phyloP scores from a whole-genome alignment of 2,329 filamentous ascomycete genomes.

The Setomelanomma holmii region DNA sequence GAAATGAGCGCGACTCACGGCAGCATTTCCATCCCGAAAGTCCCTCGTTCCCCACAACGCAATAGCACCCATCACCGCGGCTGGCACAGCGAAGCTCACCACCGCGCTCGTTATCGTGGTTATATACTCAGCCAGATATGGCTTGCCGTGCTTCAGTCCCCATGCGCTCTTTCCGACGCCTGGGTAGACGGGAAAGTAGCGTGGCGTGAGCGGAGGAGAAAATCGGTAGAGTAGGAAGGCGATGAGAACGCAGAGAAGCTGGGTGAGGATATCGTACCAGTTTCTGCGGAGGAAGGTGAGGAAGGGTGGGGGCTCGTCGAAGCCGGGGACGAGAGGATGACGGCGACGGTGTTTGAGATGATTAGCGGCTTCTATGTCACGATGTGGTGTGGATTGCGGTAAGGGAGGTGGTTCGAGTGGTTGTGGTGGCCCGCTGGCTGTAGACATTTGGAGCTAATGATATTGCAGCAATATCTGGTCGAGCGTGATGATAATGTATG shows the following conservation, averaged over 20 bases:
- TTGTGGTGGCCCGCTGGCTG: background rate
- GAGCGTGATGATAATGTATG: background rate
- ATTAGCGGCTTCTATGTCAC: background rate
- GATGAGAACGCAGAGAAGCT: constrained; percentile 65
- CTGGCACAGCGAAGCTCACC: constrained; percentile 68
- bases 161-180: constrained; percentile 44
- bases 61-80: constrained; percentile 66
- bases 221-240: constrained; percentile 47
- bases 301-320: constrained; percentile 20
- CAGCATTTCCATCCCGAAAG: constrained; percentile 65
- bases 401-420: background rate
- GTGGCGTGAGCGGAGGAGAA: constrained; percentile 63
- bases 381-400: background rate
- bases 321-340: constrained; percentile 12
- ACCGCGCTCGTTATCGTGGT: constrained; percentile 71
- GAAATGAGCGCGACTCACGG: constrained; percentile 37
- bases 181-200: constrained; percentile 59
- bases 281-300: constrained; percentile 14
- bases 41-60: constrained; percentile 63
- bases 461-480: background rate
- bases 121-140: constrained; percentile 72
- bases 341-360: background rate
- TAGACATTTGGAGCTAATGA: background rate
- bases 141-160: constrained; percentile 65
- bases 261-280: constrained; percentile 69